Base-by-base conservation (phyloP, 1,284 basidiomycete species). In the Lentinula novae-zelandiae region DNA sequence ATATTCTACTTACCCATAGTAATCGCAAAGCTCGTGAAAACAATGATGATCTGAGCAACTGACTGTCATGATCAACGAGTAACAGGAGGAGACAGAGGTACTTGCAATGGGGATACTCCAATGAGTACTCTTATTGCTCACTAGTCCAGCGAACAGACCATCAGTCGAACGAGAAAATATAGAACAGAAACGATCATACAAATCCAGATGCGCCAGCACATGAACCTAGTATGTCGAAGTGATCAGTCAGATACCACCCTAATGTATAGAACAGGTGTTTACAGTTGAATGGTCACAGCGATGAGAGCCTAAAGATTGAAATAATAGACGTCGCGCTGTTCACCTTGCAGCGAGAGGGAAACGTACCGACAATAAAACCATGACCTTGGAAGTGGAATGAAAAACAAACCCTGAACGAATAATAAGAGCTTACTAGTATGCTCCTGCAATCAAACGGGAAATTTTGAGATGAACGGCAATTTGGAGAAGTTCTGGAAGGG, bases 341-440 rank as follows among this genome's bases (percentile, higher is more conserved):
- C 7, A 39, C 15, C 22, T 7, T 4, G 15, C 27, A 27, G 46
- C 27, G 27, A 12, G 15, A 53, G 12, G n/a, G 27, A 33, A 8
- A 63, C 62, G 20, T 36, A 63, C 62, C 40, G 62, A 60, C 9
- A 63, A 34, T 2, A 63, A 27, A 7, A 63, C 62, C 62, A 63
- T 63, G 10, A 49, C 48, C 62, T 63, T 17, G 20, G 12, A 22
- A 33, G 52, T 8, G 31, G 34, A 22, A 40, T 27, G 12, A 5
- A 44, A 22, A 17, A 17, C 10, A 10, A 33, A 9, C 15, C 12
- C n/a, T 15, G 12, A 38, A 38, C 36, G 0, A 38, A 22, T 3
- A 6, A 8, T 5, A 31, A 46, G 31, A 22, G 27, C 62, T 54
- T 51, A 63, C 62, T 52, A 63, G 17, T 12, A 63, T 57, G 36